Evolutionary conservation across 805 yeast genomes (phyloP).

Genomic region (Barnettozyma californica): DNA sequence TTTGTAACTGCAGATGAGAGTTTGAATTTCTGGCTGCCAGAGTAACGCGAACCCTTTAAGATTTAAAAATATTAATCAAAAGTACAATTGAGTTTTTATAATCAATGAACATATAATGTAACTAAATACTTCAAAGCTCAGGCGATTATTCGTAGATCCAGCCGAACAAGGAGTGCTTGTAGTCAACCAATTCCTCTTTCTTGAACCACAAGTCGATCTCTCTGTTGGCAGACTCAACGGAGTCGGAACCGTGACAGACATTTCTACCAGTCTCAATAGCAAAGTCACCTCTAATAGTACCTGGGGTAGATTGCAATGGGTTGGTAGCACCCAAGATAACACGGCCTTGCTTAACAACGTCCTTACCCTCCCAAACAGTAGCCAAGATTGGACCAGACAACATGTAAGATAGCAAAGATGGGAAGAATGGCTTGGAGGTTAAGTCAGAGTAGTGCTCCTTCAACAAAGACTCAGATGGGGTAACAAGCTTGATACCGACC

Average conservation of each 20-base stretch:
- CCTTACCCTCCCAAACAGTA: constrained; percentile 99
- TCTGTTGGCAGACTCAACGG: constrained; percentile 94
- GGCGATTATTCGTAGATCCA: constrained; percentile 86
- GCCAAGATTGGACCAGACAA: constrained; percentile 97
- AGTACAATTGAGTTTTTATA: neutral
- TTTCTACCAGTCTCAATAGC: constrained; percentile 99
- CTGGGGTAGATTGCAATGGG: constrained; percentile 96
- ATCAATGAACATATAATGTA: neutral
- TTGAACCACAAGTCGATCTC: constrained; percentile 98
- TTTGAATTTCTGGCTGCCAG: constrained; percentile 23
- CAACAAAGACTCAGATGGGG: constrained; percentile 82
- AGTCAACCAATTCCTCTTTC: constrained; percentile 89
- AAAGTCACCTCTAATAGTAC: constrained; percentile 99
- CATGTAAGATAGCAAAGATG: constrained; percentile 94
- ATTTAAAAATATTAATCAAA: neutral
- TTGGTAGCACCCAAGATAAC: constrained; percentile 97
- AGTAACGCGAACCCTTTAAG: neutral
- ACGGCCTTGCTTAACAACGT: constrained; percentile 98
- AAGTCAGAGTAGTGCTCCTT: constrained; percentile 95
- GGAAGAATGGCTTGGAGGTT: constrained; percentile 96
- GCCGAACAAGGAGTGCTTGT: constrained; percentile 76
- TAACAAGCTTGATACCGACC: constrained; percentile 88
- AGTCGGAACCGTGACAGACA: constrained; percentile 99
- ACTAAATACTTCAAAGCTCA: neutral
- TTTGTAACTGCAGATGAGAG: constrained; percentile 20